Evolutionary conservation across 2,329 filamentous ascomycete genomes (phyloP).

Genomic region (Xylariaceae sp.): DNA sequence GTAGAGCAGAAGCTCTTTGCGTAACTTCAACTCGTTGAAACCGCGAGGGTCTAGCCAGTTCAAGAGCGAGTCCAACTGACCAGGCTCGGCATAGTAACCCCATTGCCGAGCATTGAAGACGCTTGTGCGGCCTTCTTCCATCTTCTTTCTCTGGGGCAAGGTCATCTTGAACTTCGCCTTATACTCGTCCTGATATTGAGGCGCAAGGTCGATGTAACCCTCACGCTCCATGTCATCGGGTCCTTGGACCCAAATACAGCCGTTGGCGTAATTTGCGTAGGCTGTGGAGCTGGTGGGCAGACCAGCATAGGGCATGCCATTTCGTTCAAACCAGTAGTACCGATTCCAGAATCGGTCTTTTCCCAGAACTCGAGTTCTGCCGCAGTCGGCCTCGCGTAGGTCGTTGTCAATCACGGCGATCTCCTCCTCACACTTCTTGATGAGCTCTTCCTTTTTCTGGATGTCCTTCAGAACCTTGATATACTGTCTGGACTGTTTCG

Average conservation of each 20-base stretch:
- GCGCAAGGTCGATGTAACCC: conserved; percentile 75
- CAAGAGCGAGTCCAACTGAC: conserved; percentile 71
- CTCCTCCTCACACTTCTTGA: conserved; percentile 77
- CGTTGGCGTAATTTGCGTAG: conserved; percentile 83
- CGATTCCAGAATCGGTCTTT: conserved; percentile 97
- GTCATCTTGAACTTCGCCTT: conserved; percentile 72
- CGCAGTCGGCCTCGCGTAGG: conserved; percentile 87
- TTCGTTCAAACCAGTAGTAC: conserved; percentile 99
- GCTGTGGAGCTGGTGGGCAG: conserved; percentile 85
- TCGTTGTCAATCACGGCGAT: conserved; percentile 86
- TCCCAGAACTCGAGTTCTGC: conserved; percentile 80
- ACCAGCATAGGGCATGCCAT: conserved; percentile 93
- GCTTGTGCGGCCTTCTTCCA: conserved; percentile 78
- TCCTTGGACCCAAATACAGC: conserved; percentile 92
- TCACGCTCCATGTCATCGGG: conserved; percentile 82
- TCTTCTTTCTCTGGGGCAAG: conserved; percentile 74
- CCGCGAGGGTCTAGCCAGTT: conserved; percentile 86
- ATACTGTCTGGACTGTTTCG: conserved; percentile 82
- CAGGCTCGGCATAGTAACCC: conserved; percentile 83
- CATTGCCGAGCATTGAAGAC: conserved; percentile 75
- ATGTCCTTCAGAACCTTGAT: conserved; percentile 84
- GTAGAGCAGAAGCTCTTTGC: conserved; percentile 77
- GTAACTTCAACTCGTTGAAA: conserved; percentile 76
- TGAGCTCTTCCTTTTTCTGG: conserved; percentile 73
- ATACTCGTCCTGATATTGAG: conserved; percentile 70